phyloP scores from a whole-genome alignment of 148 eudicot species.

The Cornus kousa region DNA sequence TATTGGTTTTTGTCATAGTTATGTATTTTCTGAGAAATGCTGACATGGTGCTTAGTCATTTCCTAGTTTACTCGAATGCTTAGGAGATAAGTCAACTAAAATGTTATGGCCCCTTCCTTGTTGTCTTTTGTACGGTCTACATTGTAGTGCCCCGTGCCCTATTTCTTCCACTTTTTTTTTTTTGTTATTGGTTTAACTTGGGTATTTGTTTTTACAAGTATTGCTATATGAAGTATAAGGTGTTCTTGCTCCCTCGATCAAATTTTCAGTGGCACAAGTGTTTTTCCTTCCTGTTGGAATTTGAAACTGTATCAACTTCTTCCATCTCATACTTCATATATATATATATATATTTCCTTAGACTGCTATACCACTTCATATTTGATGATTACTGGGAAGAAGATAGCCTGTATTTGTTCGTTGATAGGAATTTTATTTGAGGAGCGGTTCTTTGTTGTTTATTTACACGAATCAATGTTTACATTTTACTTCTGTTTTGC shows the following conservation, averaged over 20 bases:
- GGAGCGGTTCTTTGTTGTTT: not conserved
- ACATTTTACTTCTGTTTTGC: not conserved
- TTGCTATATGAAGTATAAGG: not conserved
- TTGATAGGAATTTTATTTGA: conserved; percentile 1
- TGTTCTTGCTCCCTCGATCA: not conserved
- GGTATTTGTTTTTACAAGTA: not conserved
- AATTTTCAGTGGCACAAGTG: not conserved
- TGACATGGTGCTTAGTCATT: not conserved
- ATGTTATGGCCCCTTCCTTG: not conserved
- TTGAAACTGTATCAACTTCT: not conserved
- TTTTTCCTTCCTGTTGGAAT: not conserved
- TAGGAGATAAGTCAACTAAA: not conserved
- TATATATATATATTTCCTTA: too few relatives aligned
- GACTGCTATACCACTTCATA: not conserved
- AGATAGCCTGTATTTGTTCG: not conserved
- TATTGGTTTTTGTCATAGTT: not conserved
- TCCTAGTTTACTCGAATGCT: not conserved
- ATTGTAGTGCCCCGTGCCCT: not conserved
- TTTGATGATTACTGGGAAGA: not conserved
- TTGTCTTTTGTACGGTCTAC: not conserved
- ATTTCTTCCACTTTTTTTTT: not conserved
- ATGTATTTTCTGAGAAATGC: not conserved
- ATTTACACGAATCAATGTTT: not conserved
- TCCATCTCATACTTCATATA: not conserved
- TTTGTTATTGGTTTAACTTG: not conserved